Evolutionary conservation across 2,329 filamentous ascomycete genomes (phyloP), one percentile per base, ranked within the genome.

Genomic region (Ophiostoma sp.): DNA sequence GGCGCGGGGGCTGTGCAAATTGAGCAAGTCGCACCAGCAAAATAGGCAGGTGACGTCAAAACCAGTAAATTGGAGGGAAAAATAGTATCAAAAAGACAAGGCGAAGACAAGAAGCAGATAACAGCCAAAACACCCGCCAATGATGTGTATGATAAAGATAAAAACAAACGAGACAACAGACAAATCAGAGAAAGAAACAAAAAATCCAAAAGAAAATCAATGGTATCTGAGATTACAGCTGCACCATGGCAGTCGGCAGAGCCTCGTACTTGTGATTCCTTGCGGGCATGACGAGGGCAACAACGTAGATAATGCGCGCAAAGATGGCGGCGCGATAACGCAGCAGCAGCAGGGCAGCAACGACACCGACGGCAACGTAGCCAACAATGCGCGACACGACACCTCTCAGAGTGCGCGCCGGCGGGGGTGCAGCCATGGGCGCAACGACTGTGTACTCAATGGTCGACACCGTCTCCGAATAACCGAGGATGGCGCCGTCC

Each of bases 261-360:
- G 68, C 60, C 44, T 69, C 68, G 33, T 69, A 69, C 60, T 36
- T 13, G 41, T 69, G 33, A 15, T 33, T 66, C 62, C 68, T 44
- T 1, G 62, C n/a, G n/a, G 44, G 41, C 44, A 31, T 35, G 6
- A 57, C 33, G 1, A n/a, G 31, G n/a, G 62, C 48, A 20, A 66
- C n/a, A 27, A 57, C 48, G 7, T 15, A 27, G 15, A 66, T 33
- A 11, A 44, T 15, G n/a, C 62, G 62, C 31, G 35, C 39, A 23
- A 54, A 10, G n/a, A 57, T 11, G 15, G 27, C 62, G 4, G 41
- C 35, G 41, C 62, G 62, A 23, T 54, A 60, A 13, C 68, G 44
- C 62, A 69, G 20, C 4, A 67, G 41, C 31, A 69, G 31, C 1
- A 65, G 27, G 5, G 41, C 65, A 7, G 60, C 60, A 10, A 23